Evolutionary conservation across 2,329 filamentous ascomycete genomes (phyloP).

Genomic region (Aspergillus sp.): DNA sequence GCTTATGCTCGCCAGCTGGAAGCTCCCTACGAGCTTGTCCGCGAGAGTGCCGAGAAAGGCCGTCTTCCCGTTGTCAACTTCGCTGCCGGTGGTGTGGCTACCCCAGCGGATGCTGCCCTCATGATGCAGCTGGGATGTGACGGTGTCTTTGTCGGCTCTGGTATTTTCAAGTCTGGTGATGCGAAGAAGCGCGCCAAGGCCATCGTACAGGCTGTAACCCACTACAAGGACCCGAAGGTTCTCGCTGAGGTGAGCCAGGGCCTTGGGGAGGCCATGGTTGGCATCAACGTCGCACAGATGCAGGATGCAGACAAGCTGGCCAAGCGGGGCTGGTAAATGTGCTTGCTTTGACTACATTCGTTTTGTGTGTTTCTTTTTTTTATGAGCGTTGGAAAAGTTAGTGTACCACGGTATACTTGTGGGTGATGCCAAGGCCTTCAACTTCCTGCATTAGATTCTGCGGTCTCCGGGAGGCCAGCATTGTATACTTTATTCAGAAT

Average conservation of each 20-base stretch:
- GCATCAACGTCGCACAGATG: conserved; percentile 83
- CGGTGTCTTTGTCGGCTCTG: conserved; percentile 93
- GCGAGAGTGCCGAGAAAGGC: conserved; percentile 82
- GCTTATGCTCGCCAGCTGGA: conserved; percentile 79
- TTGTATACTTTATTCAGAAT: conserved; percentile 9
- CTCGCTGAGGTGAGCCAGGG: conserved; percentile 84
- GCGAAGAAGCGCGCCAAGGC: conserved; percentile 86
- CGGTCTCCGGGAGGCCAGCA: conserved; percentile 1
- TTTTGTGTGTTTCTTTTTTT: not conserved
- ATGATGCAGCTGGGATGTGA: conserved; percentile 99
- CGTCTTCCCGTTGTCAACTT: conserved; percentile 96
- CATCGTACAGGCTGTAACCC: conserved; percentile 90
- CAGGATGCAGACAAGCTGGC: conserved; percentile 78
- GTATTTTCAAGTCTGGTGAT: conserved; percentile 96
- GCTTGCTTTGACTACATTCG: conserved; percentile 9
- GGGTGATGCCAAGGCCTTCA: conserved; percentile 9
- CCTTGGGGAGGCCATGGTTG: conserved; percentile 96
- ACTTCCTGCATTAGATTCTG: conserved; percentile 7
- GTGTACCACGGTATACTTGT: conserved; percentile 1
- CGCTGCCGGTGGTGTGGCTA: conserved; percentile 98
- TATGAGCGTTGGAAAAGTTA: conserved; percentile 18
- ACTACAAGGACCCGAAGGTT: conserved; percentile 81
- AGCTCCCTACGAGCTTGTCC: conserved; percentile 74
- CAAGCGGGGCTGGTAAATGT: conserved; percentile 73
- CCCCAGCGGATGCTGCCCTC: conserved; percentile 90